Evolutionary conservation across 164 flowering plant genomes (phyloP), one percentile per base, ranked within the genome.

Genomic region (Stephania cephalantha): DNA sequence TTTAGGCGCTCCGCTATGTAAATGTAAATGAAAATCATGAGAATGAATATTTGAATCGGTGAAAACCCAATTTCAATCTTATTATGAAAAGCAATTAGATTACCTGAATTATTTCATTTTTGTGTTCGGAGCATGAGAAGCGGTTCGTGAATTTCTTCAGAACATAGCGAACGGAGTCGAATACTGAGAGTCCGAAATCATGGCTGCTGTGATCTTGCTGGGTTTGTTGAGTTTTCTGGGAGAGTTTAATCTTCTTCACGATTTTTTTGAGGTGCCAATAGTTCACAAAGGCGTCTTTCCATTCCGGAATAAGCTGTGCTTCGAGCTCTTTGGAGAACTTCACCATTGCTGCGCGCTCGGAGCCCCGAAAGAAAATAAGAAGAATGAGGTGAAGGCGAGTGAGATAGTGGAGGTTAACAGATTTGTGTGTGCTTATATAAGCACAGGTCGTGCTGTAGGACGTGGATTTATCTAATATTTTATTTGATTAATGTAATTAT

Each of bases 311-410:
- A 9, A 95, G 85, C 68, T 93, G 99, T 53, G 99, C 99, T 78
- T 95, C 94, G 0, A 95, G 91, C 81, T 95, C 91, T 82, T 95
- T 95, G 1, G 99, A 95, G 83, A 95, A 95, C 86, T 93, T 95
- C 84, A 93, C 99, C 99, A 95, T 95, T 81, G 80, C 53, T 48
- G 11, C 50, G 8, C 7, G 1, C 53, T 8, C 53, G 13, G 53
- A 48, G 6, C 1, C 9, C 1, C 53, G 2, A 48, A 48, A 48
- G 11, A 48, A 48, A 12, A 48, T 48, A 12, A 48, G 53, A 48
- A 48, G 53, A 48, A 12, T 48, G 53, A 48, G 53, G 6, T 48
- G 53, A 48, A 48, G 42, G 42, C 42, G 42, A 35, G 42, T 35
- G 42, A 35, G 42, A 35, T 35, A 35, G 42, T 35, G 42, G 42